Evolutionary conservation across 495 filamentous ascomycete species (phyloP).

Genomic region (Bacidia rubella): DNA sequence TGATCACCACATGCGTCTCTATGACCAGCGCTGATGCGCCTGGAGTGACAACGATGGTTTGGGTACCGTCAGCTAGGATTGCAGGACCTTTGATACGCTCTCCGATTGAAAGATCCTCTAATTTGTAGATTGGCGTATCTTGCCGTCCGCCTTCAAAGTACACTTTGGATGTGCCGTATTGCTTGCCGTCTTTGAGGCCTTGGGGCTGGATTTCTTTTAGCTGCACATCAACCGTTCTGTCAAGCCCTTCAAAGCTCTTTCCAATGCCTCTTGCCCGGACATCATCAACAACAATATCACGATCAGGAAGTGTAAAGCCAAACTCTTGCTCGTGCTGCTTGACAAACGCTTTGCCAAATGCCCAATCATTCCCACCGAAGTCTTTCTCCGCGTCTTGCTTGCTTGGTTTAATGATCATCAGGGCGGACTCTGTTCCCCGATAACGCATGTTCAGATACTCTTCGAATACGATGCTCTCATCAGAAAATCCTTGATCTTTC

Average conservation of each 20-base stretch:
- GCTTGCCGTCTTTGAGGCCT: conserved; percentile 22
- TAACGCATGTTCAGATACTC: conserved; percentile 87
- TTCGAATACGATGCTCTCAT: conserved; percentile 62
- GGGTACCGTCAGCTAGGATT: conserved; percentile 85
- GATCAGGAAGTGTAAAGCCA: conserved; percentile 76
- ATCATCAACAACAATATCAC: conserved; percentile 88
- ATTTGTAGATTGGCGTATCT: conserved; percentile 74
- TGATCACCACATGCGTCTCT: conserved; percentile 51
- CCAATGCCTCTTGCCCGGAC: conserved; percentile 79
- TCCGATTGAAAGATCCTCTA: conserved; percentile 65
- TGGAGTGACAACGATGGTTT: conserved; percentile 88
- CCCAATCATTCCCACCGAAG: conserved; percentile 56
- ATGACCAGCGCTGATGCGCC: conserved; percentile 60
- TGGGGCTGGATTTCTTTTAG: conserved; percentile 46
- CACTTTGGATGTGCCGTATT: conserved; percentile 25
- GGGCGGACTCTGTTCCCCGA: conserved; percentile 71
- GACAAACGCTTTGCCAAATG: conserved; percentile 71
- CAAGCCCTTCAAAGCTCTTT: conserved; percentile 65
- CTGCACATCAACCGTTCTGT: conserved; percentile 69
- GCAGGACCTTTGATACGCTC: conserved; percentile 72
- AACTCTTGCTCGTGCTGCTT: conserved; percentile 87
- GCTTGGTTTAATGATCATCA: conserved; percentile 61
- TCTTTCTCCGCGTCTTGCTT: conserved; percentile 43
- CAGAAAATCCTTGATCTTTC: conserved; percentile 57
- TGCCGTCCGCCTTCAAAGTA: conserved; percentile 55